These are phyloP conservation scores for Sporobolomyces phaffii DNA, from an alignment of 768 basidiomycete species.

Conservation along the genomic window DNA sequence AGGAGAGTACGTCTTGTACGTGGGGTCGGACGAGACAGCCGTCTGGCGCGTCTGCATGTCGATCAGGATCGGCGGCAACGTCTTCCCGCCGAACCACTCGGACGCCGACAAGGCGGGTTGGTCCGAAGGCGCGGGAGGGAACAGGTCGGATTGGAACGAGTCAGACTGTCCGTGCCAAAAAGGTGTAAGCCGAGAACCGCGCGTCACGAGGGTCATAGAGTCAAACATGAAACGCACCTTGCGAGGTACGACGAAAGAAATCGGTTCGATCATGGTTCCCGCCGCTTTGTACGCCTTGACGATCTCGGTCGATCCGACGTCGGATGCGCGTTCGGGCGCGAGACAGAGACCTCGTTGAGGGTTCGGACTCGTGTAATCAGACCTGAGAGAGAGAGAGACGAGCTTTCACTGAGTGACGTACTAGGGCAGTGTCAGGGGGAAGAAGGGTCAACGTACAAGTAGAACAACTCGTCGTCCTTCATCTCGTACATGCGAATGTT, in stretches of 20 bases:
- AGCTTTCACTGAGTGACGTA: not conserved
- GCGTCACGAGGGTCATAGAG: too few species aligned
- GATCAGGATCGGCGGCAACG: constrained; percentile 67
- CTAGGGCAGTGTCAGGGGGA: not conserved
- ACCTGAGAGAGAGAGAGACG: constrained; percentile 47
- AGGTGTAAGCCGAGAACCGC: too few species aligned
- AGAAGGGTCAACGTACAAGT: constrained; percentile 40
- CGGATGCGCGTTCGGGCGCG: constrained; percentile 84
- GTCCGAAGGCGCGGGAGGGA: constrained; percentile 76
- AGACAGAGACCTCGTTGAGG: constrained; percentile 97
- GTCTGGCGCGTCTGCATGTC: constrained; percentile 36
- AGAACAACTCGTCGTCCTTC: constrained; percentile 72
- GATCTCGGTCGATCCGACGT: constrained; percentile 86
- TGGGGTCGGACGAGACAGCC: constrained; percentile 44
- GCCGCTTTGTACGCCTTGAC: constrained; percentile 78
- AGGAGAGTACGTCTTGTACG: constrained; percentile 44
- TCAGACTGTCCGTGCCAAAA: constrained; percentile 58
- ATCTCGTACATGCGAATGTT: constrained; percentile 96
- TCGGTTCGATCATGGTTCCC: constrained; percentile 67
- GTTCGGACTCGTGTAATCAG: constrained; percentile 81
- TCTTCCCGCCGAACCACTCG: constrained; percentile 82
- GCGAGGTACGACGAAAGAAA: constrained; percentile 90
- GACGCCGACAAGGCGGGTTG: constrained; percentile 72
- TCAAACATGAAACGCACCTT: constrained; percentile 56
- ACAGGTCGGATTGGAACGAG: constrained; percentile 95